Evolutionary conservation across 495 filamentous ascomycete genomes (phyloP).

Genomic region (Hypoxylon cercidicola): DNA sequence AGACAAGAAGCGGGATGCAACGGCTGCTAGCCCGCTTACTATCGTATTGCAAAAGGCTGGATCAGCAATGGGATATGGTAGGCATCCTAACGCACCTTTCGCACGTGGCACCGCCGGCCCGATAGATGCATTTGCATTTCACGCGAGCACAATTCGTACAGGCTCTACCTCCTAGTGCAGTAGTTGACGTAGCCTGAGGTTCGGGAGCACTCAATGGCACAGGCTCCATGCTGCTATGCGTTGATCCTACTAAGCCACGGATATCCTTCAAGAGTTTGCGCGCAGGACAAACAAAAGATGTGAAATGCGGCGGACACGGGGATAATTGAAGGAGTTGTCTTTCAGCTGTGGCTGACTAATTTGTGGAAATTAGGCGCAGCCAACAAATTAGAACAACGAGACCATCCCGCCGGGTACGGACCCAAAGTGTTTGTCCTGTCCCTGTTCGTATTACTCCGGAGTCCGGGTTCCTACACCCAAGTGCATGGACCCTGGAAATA

Average conservation of each 20-base stretch:
- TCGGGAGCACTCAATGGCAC: constrained; percentile 1
- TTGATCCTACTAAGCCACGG: neutral
- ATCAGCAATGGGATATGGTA: constrained; percentile 2
- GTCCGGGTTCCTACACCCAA: neutral
- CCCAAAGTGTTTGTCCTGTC: constrained; percentile 3
- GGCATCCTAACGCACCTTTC: constrained; percentile 51
- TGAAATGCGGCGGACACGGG: constrained; percentile 22
- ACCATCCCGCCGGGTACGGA: constrained; percentile 16
- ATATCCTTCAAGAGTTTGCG: neutral
- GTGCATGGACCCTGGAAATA: neutral
- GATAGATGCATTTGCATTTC: constrained; percentile 64
- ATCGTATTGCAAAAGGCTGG: neutral
- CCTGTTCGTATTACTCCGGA: constrained; percentile 6
- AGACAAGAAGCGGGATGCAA: neutral
- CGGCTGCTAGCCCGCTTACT: neutral
- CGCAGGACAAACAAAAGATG: constrained; percentile 13
- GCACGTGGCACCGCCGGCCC: constrained; percentile 50
- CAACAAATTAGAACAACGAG: neutral
- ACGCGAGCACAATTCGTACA: constrained; percentile 63
- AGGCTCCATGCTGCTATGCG: constrained; percentile 4
- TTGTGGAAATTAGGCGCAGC: neutral
- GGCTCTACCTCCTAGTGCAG: constrained; percentile 44
- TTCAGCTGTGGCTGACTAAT: constrained; percentile 9
- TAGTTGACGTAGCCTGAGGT: constrained; percentile 10
- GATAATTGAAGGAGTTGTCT: constrained; percentile 1